Base-by-base conservation (phyloP, 257 asterid genomes). In the Solanum pimpinellifolium region DNA sequence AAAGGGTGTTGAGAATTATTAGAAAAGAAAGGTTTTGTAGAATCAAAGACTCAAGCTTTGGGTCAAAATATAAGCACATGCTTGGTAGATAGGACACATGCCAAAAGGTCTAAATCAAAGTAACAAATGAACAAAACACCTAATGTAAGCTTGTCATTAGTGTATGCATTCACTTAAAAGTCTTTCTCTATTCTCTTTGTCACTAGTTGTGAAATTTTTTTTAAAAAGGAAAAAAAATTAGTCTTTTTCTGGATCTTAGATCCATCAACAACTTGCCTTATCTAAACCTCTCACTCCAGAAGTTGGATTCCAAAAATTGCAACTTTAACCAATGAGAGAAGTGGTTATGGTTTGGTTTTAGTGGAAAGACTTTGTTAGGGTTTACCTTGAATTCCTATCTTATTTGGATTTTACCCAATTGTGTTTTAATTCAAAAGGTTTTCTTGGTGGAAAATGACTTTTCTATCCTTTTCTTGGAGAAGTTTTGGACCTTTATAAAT, bases 51-150 rank as follows among this genome's bases (percentile, higher is more conserved):
- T 86, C 83, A 66, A 73, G 82, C 68, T 80, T 83, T 87, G 46
- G 87, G 93, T 92, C 94, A 95, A 87, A 94, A 86, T 80, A 70
- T 68, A 84, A 72, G 92, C 95, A 93, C 94, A 93, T 94, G 96
- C 90, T 92, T 85, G 92, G 90, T 89, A 74, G 94, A 77, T 87
- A 77, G 90, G 88, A 91, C 66, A 90, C 94, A 92, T 91, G 88
- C 73, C 88, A 87, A 88, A 56, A 86, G 87, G 89, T 90, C 91
- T 87, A 87, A 86, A 88, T 93, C 91, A 82, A 52, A 77, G 68
- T 65, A 70, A 81, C 89, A 77, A 77, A 25, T 74, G 81, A 74
- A 65, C 42, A 12, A 87, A 86, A 90, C 73, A 85, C 73, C 41
- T n/a, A 83, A 85, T 85, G 23, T 86, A 47, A 90, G 85, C 89